phyloP scores from a whole-genome alignment of 2,329 filamentous ascomycete species.

The Phialophora expanda region DNA sequence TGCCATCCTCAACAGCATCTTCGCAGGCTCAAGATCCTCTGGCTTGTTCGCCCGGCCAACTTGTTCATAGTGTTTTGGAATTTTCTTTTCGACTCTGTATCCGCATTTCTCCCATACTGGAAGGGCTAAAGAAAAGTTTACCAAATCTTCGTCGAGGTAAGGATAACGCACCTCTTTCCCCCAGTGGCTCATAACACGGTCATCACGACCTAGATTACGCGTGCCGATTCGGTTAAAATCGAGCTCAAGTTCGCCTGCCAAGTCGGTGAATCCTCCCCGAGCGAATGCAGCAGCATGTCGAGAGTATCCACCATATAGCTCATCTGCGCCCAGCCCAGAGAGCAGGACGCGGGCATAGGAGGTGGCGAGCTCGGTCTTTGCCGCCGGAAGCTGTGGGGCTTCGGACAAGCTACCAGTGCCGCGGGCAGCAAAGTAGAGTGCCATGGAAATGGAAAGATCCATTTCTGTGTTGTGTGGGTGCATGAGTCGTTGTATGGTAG shows the following conservation, averaged over 20 bases:
- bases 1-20: conserved; percentile 77
- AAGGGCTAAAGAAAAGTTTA: conserved; percentile 75
- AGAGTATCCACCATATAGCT: conserved; percentile 91
- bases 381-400: background rate
- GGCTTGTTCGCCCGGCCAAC: conserved; percentile 11
- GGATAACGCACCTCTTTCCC: conserved; percentile 87
- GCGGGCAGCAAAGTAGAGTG: conserved; percentile 91
- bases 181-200: conserved; percentile 89
- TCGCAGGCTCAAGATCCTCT: conserved; percentile 71
- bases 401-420: conserved; percentile 60
- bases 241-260: conserved; percentile 81
- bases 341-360: conserved; percentile 82
- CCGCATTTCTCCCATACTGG: conserved; percentile 88
- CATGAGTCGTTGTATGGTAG: conserved; percentile 76
- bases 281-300: conserved; percentile 79
- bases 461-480: conserved; percentile 96
- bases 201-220: conserved; percentile 93
- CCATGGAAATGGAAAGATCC: conserved; percentile 92
- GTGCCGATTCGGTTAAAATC: conserved; percentile 86
- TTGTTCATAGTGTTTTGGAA: conserved; percentile 35
- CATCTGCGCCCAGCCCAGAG: conserved; percentile 92
- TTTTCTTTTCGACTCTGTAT: conserved; percentile 59
- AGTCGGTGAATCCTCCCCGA: conserved; percentile 69
- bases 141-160: conserved; percentile 83
- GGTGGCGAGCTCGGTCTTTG: conserved; percentile 54